These are phyloP conservation scores for Letharia columbiana DNA, from an alignment of 495 filamentous ascomycete genomes.

Conservation along the genomic window DNA sequence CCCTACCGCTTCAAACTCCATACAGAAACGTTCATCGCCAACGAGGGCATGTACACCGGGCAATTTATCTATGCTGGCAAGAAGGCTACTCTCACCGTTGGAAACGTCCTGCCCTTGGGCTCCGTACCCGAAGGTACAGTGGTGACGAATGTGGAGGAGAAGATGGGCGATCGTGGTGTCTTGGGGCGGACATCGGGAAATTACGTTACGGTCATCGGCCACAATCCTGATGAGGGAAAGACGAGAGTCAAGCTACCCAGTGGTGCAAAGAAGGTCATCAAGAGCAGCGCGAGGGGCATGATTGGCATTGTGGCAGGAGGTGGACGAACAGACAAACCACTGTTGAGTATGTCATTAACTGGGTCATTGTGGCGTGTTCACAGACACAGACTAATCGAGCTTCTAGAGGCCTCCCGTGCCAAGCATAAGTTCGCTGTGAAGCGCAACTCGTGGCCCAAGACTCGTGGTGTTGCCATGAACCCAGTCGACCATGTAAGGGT, in stretches of 20 bases:
- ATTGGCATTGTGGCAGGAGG: constrained; percentile 98
- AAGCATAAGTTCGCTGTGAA: constrained; percentile 99
- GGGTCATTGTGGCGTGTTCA: neutral
- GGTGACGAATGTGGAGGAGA: constrained; percentile 98
- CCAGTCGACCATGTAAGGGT: constrained; percentile 87
- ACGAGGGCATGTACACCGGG: constrained; percentile 99
- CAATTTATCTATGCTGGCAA: constrained; percentile 99
- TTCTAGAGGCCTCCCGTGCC: constrained; percentile 84
- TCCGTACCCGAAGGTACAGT: constrained; percentile 98
- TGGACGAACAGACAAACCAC: constrained; percentile 98
- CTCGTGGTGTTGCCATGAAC: constrained; percentile 99
- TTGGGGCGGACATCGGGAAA: constrained; percentile 95
- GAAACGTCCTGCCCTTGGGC: constrained; percentile 89
- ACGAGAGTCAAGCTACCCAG: constrained; percentile 98
- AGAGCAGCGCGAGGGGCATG: constrained; percentile 88
- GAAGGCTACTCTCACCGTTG: constrained; percentile 88
- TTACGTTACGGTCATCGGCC: constrained; percentile 98
- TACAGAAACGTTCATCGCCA: constrained; percentile 98
- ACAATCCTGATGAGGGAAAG: constrained; percentile 98
- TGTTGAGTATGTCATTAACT: constrained; percentile 57
- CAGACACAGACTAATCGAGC: constrained; percentile 7
- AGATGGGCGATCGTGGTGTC: constrained; percentile 89
- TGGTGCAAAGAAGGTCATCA: constrained; percentile 98
- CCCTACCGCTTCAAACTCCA: constrained; percentile 83
- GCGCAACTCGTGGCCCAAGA: constrained; percentile 99